Conservation (phyloP, 352 stramenopile species). For the Globisporangium spinosum region DNA sequence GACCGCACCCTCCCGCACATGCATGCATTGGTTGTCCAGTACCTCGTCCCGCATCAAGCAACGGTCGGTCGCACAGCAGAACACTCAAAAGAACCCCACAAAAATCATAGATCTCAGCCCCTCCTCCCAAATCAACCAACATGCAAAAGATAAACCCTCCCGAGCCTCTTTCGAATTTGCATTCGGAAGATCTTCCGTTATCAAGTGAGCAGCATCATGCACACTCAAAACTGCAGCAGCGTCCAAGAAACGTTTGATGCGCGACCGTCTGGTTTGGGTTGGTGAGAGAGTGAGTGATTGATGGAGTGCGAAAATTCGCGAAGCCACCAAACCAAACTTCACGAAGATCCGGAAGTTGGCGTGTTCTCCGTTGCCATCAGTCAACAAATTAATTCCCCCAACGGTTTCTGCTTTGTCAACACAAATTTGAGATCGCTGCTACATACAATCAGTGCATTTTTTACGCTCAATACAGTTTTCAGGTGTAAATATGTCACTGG, state of each 20-base stretch:
- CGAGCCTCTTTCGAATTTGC: background rate
- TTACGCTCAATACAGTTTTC: background rate
- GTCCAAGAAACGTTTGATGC: background rate
- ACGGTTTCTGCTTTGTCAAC: background rate
- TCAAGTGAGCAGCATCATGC: background rate
- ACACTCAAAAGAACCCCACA: background rate
- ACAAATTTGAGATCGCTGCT: background rate
- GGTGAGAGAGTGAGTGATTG: no score
- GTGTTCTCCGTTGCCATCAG: background rate
- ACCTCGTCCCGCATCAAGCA: slow-evolving; percentile 1
- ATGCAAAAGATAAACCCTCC: background rate
- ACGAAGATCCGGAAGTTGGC: background rate
- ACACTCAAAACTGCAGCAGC: background rate
- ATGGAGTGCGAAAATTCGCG: background rate
- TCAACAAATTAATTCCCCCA: background rate
- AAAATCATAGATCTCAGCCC: slow-evolving; percentile 1
- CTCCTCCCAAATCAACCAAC: background rate
- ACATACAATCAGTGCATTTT: background rate
- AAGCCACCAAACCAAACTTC: background rate
- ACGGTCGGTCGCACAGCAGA: background rate
- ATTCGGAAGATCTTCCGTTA: background rate
- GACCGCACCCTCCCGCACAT: background rate
- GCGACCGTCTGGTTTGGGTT: background rate
- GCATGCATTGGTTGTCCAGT: slow-evolving; percentile 15
- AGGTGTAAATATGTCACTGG: background rate